Evolutionary conservation across 345 rosid genomes (phyloP), one percentile per base, ranked within the genome.

Genomic region (Aquilaria yunnanensis): DNA sequence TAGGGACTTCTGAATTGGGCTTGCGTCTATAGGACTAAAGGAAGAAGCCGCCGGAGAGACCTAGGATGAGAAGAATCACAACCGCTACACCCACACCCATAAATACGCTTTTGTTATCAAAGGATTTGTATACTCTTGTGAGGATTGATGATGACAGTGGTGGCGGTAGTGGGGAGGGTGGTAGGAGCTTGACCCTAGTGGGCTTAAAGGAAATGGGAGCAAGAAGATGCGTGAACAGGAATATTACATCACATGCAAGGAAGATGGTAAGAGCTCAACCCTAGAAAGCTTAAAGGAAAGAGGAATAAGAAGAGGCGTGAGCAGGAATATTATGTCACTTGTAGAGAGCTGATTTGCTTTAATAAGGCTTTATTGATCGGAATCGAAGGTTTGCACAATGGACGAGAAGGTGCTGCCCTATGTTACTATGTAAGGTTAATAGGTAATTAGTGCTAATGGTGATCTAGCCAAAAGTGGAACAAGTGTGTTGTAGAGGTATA

Each of bases 401-500:
- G 47, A 29, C 68, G 85, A 65, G 57, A 74, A n/a, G 49, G 62
- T 1, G 52, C 89, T 84, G 29, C 72, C 81, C 80, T 47, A 46
- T 6, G 72, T 65, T 63, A 80, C 78, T 43, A 83, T 49, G 66
- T 84, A 16, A 93, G 12, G 82, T 67, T 66, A 93, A 71, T 64
- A 90, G 72, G 64, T 85, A 86, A 12, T 58, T 82, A 54, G 75
- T 61, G 4, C 90, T 90, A 10, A 65, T 67, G 59, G 82, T 70
- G 48, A 63, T 64, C 74, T 93, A 97, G 57, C 58, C 77, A 1
- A 54, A 47, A 29, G 94, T 79, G 32, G 98, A 96, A 32, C 97
- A 93, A 43, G 96, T 96, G 56, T 97, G 90, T 55, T 89, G 74
- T 23, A 93, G 78, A 14, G 98, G 97, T 41, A 78, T 88, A 2